These are phyloP conservation scores for Trichoderma brevicompactum DNA, from an alignment of 2,329 filamentous ascomycete genomes.

Conservation along the genomic window DNA sequence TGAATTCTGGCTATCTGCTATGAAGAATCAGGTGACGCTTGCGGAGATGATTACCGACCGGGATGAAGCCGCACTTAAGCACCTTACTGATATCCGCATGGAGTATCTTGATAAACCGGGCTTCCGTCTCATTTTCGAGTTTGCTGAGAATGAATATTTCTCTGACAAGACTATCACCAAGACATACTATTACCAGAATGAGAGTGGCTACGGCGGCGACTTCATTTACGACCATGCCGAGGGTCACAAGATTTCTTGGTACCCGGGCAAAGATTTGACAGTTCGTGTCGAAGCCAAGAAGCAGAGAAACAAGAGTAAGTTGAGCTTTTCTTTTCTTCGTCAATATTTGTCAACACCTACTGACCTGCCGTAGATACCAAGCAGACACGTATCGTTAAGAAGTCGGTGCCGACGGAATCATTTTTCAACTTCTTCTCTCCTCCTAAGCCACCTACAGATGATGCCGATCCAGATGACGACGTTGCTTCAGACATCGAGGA, in stretches of 20 bases:
- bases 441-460: constrained; percentile 79
- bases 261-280: constrained; percentile 88
- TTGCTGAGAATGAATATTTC: constrained; percentile 94
- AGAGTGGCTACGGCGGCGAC: constrained; percentile 97
- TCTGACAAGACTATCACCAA: constrained; percentile 96
- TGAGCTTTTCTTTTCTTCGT: background rate
- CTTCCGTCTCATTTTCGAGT: constrained; percentile 98
- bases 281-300: constrained; percentile 98
- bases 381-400: constrained; percentile 98
- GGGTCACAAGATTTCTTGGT: constrained; percentile 98
- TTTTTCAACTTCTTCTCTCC: constrained; percentile 99
- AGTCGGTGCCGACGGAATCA: constrained; percentile 96
- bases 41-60: constrained; percentile 99
- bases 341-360: background rate
- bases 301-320: constrained; percentile 95
- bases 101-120: constrained; percentile 98
- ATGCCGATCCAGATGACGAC: constrained; percentile 71
- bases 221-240: constrained; percentile 99
- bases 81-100: constrained; percentile 93
- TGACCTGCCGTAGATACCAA: constrained; percentile 75
- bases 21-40: constrained; percentile 98
- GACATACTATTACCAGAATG: constrained; percentile 98
- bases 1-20: constrained; percentile 98
- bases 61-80: constrained; percentile 91
- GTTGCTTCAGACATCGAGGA: constrained; percentile 92